phyloP scores from a whole-genome alignment of 305 asterid species.

The Euphrasia arctica region DNA sequence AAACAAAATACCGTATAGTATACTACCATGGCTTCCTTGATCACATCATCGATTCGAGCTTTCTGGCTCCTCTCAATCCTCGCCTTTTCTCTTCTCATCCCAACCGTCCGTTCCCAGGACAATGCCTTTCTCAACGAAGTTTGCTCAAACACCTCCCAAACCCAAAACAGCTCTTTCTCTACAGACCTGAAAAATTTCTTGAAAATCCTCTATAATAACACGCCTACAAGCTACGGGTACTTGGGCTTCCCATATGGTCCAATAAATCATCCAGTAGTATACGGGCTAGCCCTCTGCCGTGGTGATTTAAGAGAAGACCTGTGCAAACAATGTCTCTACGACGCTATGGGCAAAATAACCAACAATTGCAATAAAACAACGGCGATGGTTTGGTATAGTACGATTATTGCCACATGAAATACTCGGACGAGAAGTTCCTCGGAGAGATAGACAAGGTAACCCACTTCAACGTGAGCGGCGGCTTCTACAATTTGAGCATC shows the following conservation, averaged over 20 bases:
- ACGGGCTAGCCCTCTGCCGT: conserved; percentile 7
- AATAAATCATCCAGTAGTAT: no score
- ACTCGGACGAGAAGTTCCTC: background rate
- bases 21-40: no score
- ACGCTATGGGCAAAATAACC: conserved; percentile 1
- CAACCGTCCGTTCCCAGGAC: no score
- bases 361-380: background rate
- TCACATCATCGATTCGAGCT: no score
- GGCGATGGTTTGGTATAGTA: conserved; percentile 1
- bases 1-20: no score
- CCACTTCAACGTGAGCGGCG: background rate
- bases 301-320: background rate
- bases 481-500: no score
- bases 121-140: no score
- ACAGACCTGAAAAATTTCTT: background rate
- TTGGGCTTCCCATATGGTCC: background rate
- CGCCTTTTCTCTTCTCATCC: no score
- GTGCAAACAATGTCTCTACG: background rate
- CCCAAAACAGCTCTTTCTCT: background rate
- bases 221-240: background rate
- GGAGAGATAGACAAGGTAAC: background rate
- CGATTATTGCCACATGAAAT: background rate
- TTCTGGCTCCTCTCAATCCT: no score
- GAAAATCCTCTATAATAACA: background rate
- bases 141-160: no score